Base-by-base conservation (phyloP, 208 protist genomes). In the Lotmaria passim region DNA sequence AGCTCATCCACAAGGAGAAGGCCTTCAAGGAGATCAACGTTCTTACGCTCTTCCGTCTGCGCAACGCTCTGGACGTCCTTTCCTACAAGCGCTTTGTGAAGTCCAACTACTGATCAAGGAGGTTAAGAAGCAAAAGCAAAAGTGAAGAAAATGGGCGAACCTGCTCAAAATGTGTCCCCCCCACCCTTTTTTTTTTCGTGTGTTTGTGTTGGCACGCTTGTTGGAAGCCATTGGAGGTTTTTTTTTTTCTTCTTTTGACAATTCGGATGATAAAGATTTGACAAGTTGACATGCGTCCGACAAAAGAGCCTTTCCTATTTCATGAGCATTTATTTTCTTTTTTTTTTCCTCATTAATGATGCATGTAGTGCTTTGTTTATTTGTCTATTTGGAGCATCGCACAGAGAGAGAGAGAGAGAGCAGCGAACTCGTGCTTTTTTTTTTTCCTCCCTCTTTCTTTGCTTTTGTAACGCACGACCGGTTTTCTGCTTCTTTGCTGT, bases 1-100 rank as follows among this genome's bases (percentile, higher is more conserved):
- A 81, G 17, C 55, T 79, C 15, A 87, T 97, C 38, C 91, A 84
- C 65, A 80, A 82, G 21, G 56, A 73, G 26, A 76, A 76, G 36
- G 66, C n/a, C 7, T 89, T 85, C 71, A 80, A 71, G 61, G 31
- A 85, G n/a, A 79, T 89, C 17, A 79, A 73, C 44, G 73, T 96
- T 11, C 58, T 94, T 26, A 93, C 93, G n/a, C 73, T 97, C 14
- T 84, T 97, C 58, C 80, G 78, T 1, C 76, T 92, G 47, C 65
- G 81, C 26, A 82, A 77, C 43, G 67, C 69, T 7, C 57, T 73
- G 6, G 79, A 92, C 28, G 72, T 75, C 11, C 53, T 85, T 17
- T 75, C 56, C 28, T 55, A 75, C 56, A 76, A 76, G 53, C 70
- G 62, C 21, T 63, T 39, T 43, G 48, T 69, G 8, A 69, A 55